These are phyloP conservation scores for Nyssa sinensis DNA, from an alignment of 148 eudicot genomes.

Conservation along the genomic window DNA sequence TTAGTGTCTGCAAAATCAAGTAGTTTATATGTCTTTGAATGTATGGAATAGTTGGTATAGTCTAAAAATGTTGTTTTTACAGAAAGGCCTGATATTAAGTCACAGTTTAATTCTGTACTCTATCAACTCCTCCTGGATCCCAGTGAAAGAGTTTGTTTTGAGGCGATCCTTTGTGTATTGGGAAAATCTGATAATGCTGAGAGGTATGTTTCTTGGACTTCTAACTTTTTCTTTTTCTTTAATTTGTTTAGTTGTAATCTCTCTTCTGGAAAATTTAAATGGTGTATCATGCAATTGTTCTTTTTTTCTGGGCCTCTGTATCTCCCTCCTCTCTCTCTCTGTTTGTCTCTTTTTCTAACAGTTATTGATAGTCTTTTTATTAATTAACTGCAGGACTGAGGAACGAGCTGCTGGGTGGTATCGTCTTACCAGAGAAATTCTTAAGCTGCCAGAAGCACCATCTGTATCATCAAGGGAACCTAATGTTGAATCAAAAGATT, in stretches of 20 bases:
- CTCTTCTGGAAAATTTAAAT: not conserved
- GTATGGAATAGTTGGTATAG: conserved; percentile 10
- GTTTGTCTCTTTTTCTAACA: not conserved
- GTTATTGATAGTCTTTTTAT: conserved; percentile 18
- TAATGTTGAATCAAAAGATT: conserved; percentile 60
- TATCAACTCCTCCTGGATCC: conserved; percentile 99
- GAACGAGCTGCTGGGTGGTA: conserved; percentile 99
- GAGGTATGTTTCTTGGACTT: conserved; percentile 48
- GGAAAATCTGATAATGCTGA: conserved; percentile 88
- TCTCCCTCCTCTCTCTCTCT: not conserved
- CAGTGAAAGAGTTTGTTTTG: conserved; percentile 98
- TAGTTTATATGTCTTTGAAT: conserved; percentile 9
- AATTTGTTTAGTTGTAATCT: not conserved
- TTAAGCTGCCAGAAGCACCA: conserved; percentile 94
- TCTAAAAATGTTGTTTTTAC: conserved; percentile 30
- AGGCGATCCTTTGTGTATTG: conserved; percentile 89
- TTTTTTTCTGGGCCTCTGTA: not conserved
- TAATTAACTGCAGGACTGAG: conserved; percentile 53
- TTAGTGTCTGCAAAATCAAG: conserved; percentile 28
- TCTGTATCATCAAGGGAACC: conserved; percentile 63
- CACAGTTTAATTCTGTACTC: conserved; percentile 78
- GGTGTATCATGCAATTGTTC: conserved; percentile 2
- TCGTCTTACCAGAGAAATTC: conserved; percentile 86
- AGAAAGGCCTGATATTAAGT: conserved; percentile 93
- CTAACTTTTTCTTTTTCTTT: not conserved